phyloP scores from a whole-genome alignment of 2,329 filamentous ascomycete genomes.

The Mycosphaerella arachidis region DNA sequence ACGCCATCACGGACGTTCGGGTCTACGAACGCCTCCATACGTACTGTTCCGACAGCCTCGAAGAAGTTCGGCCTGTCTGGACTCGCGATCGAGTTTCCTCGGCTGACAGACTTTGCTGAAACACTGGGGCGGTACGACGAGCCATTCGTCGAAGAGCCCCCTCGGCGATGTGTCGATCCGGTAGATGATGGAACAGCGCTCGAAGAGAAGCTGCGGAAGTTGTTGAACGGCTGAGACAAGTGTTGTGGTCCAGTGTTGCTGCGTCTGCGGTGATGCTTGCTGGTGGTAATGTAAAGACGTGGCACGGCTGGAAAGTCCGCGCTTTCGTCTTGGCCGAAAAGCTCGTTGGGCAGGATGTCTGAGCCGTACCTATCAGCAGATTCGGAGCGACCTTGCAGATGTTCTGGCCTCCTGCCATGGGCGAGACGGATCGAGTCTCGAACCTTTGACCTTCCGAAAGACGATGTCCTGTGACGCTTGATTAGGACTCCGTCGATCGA shows the following conservation, averaged over 20 bases:
- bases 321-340: slow-evolving; percentile 44
- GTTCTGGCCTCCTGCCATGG: slow-evolving; percentile 53
- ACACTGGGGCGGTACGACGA: slow-evolving; percentile 24
- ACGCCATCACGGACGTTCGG: slow-evolving; percentile 33
- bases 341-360: slow-evolving; percentile 2
- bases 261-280: slow-evolving; percentile 70
- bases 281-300: slow-evolving; percentile 59
- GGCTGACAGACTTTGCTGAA: slow-evolving; percentile 26
- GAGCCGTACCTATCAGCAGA: slow-evolving; percentile 9
- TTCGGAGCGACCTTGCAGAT: slow-evolving; percentile 17
- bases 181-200: slow-evolving; percentile 40
- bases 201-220: slow-evolving; percentile 73
- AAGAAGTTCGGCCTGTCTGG: slow-evolving; percentile 58
- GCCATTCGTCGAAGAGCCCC: slow-evolving; percentile 15
- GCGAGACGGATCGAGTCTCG: slow-evolving; percentile 86
- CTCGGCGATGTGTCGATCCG: slow-evolving; percentile 15
- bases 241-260: slow-evolving; percentile 77
- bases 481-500: slow-evolving; percentile 29
- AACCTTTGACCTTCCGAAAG: slow-evolving; percentile 54
- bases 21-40: slow-evolving; percentile 95
- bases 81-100: slow-evolving; percentile 25
- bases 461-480: slow-evolving; percentile 28
- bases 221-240: slow-evolving; percentile 58
- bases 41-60: slow-evolving; percentile 81
- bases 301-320: slow-evolving; percentile 70